Conservation (phyloP, 2,329 filamentous ascomycete genomes). For the Colletotrichum coccodes region DNA sequence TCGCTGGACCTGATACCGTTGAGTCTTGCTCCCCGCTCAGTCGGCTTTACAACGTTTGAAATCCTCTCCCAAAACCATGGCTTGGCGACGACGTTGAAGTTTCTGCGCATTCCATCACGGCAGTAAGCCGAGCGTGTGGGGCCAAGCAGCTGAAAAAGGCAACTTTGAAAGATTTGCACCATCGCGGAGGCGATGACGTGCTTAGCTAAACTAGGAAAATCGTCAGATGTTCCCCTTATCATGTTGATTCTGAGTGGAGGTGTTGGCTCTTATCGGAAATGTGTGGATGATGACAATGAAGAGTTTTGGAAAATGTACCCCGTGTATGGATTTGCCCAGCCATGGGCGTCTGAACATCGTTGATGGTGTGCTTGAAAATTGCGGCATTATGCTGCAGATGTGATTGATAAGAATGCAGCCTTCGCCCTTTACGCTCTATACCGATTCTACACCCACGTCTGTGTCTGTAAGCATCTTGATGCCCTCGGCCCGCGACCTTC, state of each 20-base stretch:
- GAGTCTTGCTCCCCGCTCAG: background rate
- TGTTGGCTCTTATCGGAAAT: constrained; percentile 6
- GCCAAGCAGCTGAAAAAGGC: background rate
- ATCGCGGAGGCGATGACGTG: constrained; percentile 18
- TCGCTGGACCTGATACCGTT: too few species aligned
- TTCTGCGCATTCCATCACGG: background rate
- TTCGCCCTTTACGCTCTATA: too few species aligned
- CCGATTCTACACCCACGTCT: background rate
- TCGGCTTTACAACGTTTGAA: background rate
- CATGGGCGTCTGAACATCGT: background rate
- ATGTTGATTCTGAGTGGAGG: constrained; percentile 2
- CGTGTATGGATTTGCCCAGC: background rate
- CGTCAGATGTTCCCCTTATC: background rate
- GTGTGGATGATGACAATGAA: background rate
- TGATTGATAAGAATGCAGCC: background rate
- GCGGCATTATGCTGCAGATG: background rate
- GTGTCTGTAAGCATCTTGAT: background rate
- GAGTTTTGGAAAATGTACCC: background rate
- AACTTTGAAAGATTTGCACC: constrained; percentile 1
- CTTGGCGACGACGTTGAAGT: background rate
- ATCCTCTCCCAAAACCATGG: background rate
- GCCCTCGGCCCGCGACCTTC: background rate
- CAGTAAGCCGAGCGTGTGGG: constrained; percentile 1
- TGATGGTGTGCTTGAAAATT: constrained; percentile 3
- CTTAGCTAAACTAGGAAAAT: background rate